These are phyloP conservation scores for Kondoa malvinella DNA, from an alignment of 768 basidiomycete species.

Conservation along the genomic window DNA sequence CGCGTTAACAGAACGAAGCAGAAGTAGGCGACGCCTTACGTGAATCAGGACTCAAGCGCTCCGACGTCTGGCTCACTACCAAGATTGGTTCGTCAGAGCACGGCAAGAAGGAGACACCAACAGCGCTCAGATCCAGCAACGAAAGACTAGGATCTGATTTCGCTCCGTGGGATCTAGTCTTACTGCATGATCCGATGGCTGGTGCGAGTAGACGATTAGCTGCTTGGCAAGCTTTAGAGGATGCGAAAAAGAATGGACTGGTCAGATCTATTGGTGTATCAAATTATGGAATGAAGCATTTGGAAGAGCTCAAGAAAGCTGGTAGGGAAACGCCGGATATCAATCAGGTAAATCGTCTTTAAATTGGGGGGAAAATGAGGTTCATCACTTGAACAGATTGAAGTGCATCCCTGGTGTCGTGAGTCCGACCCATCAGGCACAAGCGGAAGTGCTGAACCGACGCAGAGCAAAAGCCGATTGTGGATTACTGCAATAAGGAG, in stretches of 20 bases:
- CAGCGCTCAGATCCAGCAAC: background rate
- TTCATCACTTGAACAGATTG: conserved; percentile 11
- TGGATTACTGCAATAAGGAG: conserved; percentile 41
- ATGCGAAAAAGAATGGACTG: conserved; percentile 59
- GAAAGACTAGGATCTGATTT: background rate
- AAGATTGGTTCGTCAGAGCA: conserved; percentile 24
- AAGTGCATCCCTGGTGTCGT: conserved; percentile 46
- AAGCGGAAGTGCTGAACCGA: background rate
- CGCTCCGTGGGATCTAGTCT: conserved; percentile 27
- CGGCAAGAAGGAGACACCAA: conserved; percentile 5
- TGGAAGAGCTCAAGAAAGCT: conserved; percentile 45
- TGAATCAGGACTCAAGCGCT: conserved; percentile 1
- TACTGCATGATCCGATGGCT: conserved; percentile 33
- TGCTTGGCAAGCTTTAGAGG: conserved; percentile 35
- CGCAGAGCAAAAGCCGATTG: conserved; percentile 41
- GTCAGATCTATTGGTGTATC: conserved; percentile 62
- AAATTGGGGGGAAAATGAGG: background rate
- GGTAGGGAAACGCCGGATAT: conserved; percentile 1
- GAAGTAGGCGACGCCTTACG: conserved; percentile 10
- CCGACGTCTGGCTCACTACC: conserved; percentile 22
- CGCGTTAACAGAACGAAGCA: too few species aligned
- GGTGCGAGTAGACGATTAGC: conserved; percentile 30
- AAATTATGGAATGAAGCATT: conserved; percentile 54
- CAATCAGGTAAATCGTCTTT: conserved; percentile 7
- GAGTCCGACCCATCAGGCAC: background rate